These are phyloP conservation scores for Omphalotus olearius DNA, from an alignment of 1,284 basidiomycete species.

Conservation along the genomic window DNA sequence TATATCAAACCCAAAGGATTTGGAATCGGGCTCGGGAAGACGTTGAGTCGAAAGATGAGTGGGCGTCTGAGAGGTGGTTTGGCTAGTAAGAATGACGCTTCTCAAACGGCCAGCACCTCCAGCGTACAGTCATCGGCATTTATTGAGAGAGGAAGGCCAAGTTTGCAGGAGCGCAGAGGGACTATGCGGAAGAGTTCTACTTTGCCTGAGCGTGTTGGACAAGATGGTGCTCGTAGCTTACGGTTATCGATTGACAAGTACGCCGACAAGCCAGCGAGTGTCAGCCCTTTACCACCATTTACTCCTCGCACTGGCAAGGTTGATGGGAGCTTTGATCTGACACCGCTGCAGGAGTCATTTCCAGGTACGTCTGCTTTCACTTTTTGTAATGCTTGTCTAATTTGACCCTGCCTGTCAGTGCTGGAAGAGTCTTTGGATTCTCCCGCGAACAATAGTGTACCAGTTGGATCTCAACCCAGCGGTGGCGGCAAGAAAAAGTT, in stretches of 20 bases:
- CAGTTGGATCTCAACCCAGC: not conserved
- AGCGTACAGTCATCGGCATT: not conserved
- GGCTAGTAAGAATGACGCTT: conserved; percentile 10
- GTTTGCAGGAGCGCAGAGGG: conserved; percentile 29
- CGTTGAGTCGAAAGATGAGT: conserved; percentile 47
- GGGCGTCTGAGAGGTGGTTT: conserved; percentile 33
- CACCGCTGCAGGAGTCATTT: too few species aligned
- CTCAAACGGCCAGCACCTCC: not conserved
- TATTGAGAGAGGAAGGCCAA: conserved; percentile 22
- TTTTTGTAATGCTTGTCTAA: not conserved
- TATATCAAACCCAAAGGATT: not conserved
- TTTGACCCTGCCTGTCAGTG: not conserved
- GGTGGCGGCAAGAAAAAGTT: conserved; percentile 37
- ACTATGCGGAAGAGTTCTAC: conserved; percentile 8
- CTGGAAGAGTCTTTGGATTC: not conserved
- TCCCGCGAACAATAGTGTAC: too few species aligned
- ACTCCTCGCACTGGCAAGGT: too few species aligned
- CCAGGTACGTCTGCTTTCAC: not conserved
- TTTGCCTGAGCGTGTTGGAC: conserved; percentile 14
- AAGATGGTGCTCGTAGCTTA: conserved; percentile 19
- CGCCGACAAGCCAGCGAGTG: conserved; percentile 4
- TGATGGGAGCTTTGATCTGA: too few species aligned
- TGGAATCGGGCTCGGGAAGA: conserved; percentile 17
- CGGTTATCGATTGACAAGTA: conserved; percentile 29
- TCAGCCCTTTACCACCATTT: too few species aligned